Percentiles rank a stretch among this genome's conserved stretches.
Evolutionary conservation across 306 rosid genomes (phyloP).

Genomic region (Fagus crenata): DNA sequence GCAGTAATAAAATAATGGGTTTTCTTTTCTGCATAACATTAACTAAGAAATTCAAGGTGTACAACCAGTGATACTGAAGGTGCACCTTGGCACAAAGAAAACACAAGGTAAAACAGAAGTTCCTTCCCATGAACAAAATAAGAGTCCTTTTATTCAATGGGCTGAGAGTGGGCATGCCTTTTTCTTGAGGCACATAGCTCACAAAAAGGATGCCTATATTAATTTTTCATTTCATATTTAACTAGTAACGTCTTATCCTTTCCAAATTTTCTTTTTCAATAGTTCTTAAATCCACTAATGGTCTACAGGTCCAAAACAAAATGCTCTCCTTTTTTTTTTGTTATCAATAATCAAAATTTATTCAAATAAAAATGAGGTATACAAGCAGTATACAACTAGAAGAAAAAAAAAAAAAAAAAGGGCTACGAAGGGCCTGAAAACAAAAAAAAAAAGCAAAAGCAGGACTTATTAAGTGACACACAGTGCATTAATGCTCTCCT

Average conservation of each 20-base stretch:
- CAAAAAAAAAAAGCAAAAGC: no score
- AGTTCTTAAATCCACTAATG: neutral
- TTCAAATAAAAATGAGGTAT: no score
- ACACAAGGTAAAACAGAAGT: neutral
- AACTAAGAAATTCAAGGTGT: constrained; percentile 15
- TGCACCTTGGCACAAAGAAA: neutral
- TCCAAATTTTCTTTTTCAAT: neutral
- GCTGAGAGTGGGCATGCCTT: neutral
- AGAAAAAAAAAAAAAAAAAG: no score
- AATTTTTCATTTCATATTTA: neutral
- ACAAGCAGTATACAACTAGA: no score
- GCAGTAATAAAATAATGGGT: neutral
- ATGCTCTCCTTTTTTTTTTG: neutral
- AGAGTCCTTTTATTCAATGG: neutral
- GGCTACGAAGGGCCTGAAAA: no score
- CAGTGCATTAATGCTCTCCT: neutral
- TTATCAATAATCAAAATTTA: no score
- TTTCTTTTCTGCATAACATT: constrained; percentile 9
- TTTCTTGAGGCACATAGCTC: neutral
- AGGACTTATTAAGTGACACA: no score
- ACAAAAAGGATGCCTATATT: neutral
- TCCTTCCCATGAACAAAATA: neutral
- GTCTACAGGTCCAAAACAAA: neutral
- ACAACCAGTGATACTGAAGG: constrained; percentile 1
- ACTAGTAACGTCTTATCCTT: neutral